Evolutionary conservation across 1,284 basidiomycete species (phyloP).

Genomic region (Puccinia hordei): DNA sequence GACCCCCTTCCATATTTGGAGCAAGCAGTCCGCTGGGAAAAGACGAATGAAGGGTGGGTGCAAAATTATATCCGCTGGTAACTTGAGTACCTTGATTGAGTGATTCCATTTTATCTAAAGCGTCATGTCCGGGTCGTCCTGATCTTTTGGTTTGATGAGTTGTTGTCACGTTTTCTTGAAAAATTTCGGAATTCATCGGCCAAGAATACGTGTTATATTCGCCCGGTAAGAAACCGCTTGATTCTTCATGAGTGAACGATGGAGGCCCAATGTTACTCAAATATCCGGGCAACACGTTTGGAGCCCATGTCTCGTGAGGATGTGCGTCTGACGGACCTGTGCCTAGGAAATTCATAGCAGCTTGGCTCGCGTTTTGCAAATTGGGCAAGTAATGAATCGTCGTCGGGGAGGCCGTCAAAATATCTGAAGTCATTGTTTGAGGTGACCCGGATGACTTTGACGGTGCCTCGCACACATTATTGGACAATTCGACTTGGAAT

Average conservation of each 20-base stretch:
- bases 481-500: constrained; percentile 30
- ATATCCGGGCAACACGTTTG: constrained; percentile 2
- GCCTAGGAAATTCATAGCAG: not conserved
- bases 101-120: not conserved
- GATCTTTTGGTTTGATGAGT: not conserved
- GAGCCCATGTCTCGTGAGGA: not conserved
- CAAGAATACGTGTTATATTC: constrained; percentile 2
- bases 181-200: constrained; percentile 14
- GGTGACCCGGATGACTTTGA: constrained; percentile 29
- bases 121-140: not conserved
- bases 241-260: not conserved
- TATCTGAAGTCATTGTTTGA: not conserved
- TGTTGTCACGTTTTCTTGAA: not conserved
- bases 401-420: not conserved
- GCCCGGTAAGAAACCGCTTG: not conserved
- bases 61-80: not conserved
- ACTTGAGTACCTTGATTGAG: not conserved
- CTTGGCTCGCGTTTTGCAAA: not conserved
- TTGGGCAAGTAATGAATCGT: constrained; percentile 1
- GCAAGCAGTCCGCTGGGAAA: not conserved
- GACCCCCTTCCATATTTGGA: not conserved
- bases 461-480: not conserved
- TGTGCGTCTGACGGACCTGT: not conserved
- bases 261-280: not conserved
- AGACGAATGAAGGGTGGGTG: not conserved